Evolutionary conservation across 2,329 filamentous ascomycete species (phyloP), one percentile per base, ranked within the genome.

Genomic region (Cercospora zeae-maydis): DNA sequence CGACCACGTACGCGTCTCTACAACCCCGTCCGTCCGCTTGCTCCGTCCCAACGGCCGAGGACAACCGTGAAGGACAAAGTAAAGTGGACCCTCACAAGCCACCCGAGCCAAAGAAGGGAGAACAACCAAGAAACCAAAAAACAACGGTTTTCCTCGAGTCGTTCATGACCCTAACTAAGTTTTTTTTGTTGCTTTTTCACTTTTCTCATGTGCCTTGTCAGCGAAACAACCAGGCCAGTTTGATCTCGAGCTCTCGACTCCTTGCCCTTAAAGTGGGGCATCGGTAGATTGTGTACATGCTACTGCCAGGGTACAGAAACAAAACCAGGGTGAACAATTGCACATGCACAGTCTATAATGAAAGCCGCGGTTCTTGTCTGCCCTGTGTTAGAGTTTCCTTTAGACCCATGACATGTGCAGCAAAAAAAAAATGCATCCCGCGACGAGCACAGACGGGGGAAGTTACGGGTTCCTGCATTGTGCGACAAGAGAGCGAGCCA

Each of bases 381-480:
- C n/a, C n/a, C n/a, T n/a, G n/a, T n/a, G n/a, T n/a, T n/a, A n/a
- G n/a, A n/a, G n/a, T n/a, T n/a, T n/a, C n/a, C n/a, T n/a, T n/a
- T n/a, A n/a, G n/a, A n/a, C n/a, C n/a, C n/a, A n/a, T n/a, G n/a
- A n/a, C n/a, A n/a, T n/a, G n/a, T n/a, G n/a, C n/a, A n/a, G n/a
- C n/a, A n/a, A n/a, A n/a, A n/a, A n/a, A n/a, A n/a, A n/a, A n/a
- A n/a, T n/a, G n/a, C n/a, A 27, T 27, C 6, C 24, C 24, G 24
- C 24, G 24, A 19, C 39, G 11, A 45, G 39, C 39, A 45, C 39
- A 45, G 39, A 45, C 39, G 39, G 39, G 19, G 39, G 16, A 45
- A 45, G 24, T 27, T 52, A 52, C 47, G 47, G 47, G 47, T 52
- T 52, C 24, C 47, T 52, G 47, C 47, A 33, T 52, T 52, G 47